Conservation (phyloP, 768 basidiomycete species). For the Amanita brunnescens region DNA sequence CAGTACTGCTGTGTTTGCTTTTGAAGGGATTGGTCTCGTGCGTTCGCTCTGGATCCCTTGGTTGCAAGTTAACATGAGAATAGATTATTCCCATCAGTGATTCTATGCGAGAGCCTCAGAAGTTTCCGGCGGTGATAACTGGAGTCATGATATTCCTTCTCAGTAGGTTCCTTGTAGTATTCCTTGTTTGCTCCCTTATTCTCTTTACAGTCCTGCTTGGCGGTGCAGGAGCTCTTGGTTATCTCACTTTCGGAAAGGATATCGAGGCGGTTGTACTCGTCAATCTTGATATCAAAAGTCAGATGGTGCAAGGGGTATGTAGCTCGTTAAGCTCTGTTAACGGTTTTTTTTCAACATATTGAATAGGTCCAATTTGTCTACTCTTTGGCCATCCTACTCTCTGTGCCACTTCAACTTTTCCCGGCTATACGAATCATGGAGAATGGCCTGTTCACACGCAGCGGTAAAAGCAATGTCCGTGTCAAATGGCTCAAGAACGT, state of each 20-base stretch:
- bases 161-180: slow-evolving; percentile 29
- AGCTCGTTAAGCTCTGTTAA: slow-evolving; percentile 13
- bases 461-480: slow-evolving; percentile 69
- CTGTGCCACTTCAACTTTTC: slow-evolving; percentile 93
- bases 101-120: slow-evolving; percentile 90
- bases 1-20: slow-evolving; percentile 96
- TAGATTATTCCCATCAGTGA: slow-evolving; percentile 94
- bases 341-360: neutral
- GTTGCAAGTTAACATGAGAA: neutral
- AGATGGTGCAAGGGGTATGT: slow-evolving; percentile 80
- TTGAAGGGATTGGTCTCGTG: slow-evolving; percentile 93
- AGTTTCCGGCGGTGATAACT: slow-evolving; percentile 82
- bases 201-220: slow-evolving; percentile 63
- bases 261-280: slow-evolving; percentile 92
- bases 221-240: slow-evolving; percentile 79
- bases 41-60: slow-evolving; percentile 16
- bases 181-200: slow-evolving; percentile 3
- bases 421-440: slow-evolving; percentile 96
- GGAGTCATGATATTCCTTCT: slow-evolving; percentile 87
- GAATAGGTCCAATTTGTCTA: slow-evolving; percentile 74
- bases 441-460: slow-evolving; percentile 83
- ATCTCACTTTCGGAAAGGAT: slow-evolving; percentile 78
- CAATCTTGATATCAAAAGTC: slow-evolving; percentile 78
- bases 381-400: slow-evolving; percentile 87
- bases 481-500: slow-evolving; percentile 98